A percentile compares a stretch with the other conserved stretches of the same genome.
Conservation (phyloP, 2,329 filamentous ascomycete species). For the Venturia aucupariae region DNA sequence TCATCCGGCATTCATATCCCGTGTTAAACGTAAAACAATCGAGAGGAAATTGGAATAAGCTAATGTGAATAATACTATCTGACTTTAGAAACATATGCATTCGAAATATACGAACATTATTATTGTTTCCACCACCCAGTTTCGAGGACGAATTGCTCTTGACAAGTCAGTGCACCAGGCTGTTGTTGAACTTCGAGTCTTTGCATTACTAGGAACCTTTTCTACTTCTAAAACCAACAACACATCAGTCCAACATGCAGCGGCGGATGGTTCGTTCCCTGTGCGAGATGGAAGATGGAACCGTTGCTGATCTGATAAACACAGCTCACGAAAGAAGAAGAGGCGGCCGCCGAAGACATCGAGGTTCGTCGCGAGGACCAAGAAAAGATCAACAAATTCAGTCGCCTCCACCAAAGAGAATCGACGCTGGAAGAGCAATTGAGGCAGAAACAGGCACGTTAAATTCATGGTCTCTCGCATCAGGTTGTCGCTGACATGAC, state of each 20-base stretch:
- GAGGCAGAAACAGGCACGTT: slow-evolving; percentile 65
- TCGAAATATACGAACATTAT: too few relatives aligned
- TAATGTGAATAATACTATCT: too few relatives aligned
- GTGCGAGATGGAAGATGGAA: slow-evolving; percentile 61
- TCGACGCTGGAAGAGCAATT: slow-evolving; percentile 70
- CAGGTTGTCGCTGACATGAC: not conserved
- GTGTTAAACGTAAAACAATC: too few relatives aligned
- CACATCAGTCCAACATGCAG: not conserved
- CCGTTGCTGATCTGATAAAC: slow-evolving; percentile 43
- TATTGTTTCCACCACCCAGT: too few relatives aligned
- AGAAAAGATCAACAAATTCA: slow-evolving; percentile 98
- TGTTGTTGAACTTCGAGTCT: too few relatives aligned
- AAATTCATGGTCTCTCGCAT: not conserved
- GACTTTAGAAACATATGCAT: too few relatives aligned
- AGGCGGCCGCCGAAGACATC: slow-evolving; percentile 71
- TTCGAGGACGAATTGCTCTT: too few relatives aligned
- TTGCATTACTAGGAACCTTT: not conserved
- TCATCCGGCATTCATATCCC: too few relatives aligned
- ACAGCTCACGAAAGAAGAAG: slow-evolving; percentile 89
- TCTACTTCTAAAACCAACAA: not conserved
- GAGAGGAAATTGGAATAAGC: too few relatives aligned
- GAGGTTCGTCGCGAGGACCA: slow-evolving; percentile 95
- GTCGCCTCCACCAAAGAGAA: slow-evolving; percentile 82
- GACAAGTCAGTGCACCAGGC: too few relatives aligned
- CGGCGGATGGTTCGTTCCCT: slow-evolving; percentile 37